Percentiles rank a stretch among this genome's conserved stretches.
These are phyloP conservation scores for Nakazawaea populi DNA, from an alignment of 805 yeast species.

Conservation along the genomic window DNA sequence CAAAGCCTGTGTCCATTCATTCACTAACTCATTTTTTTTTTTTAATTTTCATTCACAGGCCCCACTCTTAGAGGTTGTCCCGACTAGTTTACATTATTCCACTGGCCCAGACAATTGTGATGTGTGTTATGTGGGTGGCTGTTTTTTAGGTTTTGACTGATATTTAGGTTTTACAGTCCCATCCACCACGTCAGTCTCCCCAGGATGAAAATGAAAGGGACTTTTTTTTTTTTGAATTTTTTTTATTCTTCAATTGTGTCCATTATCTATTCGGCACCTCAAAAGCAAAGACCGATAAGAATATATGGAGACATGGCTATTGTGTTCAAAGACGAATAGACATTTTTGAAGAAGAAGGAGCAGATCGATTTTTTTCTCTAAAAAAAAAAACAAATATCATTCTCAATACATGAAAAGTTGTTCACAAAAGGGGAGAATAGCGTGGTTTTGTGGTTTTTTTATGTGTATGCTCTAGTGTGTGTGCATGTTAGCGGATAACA, in stretches of 20 bases:
- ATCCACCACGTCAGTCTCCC: too few relatives aligned
- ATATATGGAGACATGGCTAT: not conserved
- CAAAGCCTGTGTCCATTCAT: not conserved
- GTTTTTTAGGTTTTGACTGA: constrained; percentile 1
- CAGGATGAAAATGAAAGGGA: too few relatives aligned
- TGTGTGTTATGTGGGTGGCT: too few relatives aligned
- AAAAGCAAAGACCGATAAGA: constrained; percentile 1
- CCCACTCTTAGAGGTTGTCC: not conserved
- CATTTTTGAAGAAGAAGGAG: not conserved
- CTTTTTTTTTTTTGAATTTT: not conserved
- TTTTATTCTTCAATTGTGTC: not conserved
- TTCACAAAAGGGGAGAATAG: constrained; percentile 1
- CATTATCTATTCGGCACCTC: not conserved
- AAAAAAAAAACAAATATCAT: constrained; percentile 4
- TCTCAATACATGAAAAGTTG: constrained; percentile 5
- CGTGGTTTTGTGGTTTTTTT: too few relatives aligned
- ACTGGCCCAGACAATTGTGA: too few relatives aligned
- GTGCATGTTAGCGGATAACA: too few relatives aligned
- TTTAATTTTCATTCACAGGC: not conserved
- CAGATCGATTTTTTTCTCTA: not conserved
- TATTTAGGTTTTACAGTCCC: constrained; percentile 1
- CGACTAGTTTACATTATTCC: not conserved
- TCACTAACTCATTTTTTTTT: too few relatives aligned
- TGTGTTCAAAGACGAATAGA: not conserved
- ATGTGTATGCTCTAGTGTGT: too few relatives aligned